phyloP scores from a whole-genome alignment of 768 basidiomycete genomes.

The Boletus rubescentipes region DNA sequence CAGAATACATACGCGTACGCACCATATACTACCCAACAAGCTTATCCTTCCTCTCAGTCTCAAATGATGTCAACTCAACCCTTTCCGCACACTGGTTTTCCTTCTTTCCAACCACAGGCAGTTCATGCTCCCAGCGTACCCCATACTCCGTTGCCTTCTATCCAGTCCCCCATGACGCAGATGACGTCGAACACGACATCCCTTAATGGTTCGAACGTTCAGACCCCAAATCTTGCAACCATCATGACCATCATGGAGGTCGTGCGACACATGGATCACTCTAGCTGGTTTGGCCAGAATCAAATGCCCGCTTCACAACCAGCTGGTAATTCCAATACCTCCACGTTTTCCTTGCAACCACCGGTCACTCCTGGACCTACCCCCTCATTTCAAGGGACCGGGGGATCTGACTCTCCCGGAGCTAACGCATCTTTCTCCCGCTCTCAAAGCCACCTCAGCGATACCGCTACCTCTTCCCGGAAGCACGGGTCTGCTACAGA shows the following conservation, averaged over 20 bases:
- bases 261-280: constrained; percentile 29
- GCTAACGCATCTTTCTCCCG: background rate
- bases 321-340: background rate
- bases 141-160: constrained; percentile 13
- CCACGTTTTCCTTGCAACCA: constrained; percentile 6
- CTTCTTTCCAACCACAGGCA: constrained; percentile 20
- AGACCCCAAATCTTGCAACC: constrained; percentile 23
- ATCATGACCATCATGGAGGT: constrained; percentile 33
- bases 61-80: constrained; percentile 16
- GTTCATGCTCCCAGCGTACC: constrained; percentile 4
- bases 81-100: constrained; percentile 15
- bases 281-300: constrained; percentile 19
- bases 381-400: constrained; percentile 2
- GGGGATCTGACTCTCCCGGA: background rate
- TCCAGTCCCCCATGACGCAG: constrained; percentile 17
- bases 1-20: constrained; percentile 18
- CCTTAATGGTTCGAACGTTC: constrained; percentile 12
- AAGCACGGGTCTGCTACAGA: constrained; percentile 7
- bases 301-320: constrained; percentile 18
- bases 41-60: constrained; percentile 18
- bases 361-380: background rate
- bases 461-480: constrained; percentile 1
- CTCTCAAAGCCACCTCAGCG: constrained; percentile 3
- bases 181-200: constrained; percentile 10
- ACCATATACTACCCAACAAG: constrained; percentile 17